These are phyloP conservation scores for Cladosporium sp. DNA, from an alignment of 2,329 filamentous ascomycete species.

Conservation along the genomic window DNA sequence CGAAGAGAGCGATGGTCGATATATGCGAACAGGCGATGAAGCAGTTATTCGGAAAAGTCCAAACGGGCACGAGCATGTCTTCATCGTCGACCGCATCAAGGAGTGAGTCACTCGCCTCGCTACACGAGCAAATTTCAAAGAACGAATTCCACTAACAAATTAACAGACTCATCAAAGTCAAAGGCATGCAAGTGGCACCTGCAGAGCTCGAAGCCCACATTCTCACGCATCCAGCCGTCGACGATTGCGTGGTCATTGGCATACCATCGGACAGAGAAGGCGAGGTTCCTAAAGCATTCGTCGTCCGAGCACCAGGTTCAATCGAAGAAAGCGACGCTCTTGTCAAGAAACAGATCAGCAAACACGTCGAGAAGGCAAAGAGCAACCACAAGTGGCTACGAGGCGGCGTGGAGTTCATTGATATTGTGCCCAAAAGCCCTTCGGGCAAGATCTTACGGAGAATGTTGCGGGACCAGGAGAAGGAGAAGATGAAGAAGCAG, in stretches of 20 bases:
- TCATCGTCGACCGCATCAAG: conserved; percentile 79
- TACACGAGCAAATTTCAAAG: background rate
- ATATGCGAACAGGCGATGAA: conserved; percentile 77
- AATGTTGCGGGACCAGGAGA: conserved; percentile 69
- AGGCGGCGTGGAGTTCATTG: conserved; percentile 56
- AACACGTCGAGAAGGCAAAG: conserved; percentile 59
- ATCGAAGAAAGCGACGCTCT: conserved; percentile 49
- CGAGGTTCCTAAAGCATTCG: conserved; percentile 61
- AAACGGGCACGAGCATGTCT: conserved; percentile 71
- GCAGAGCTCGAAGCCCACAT: conserved; percentile 79
- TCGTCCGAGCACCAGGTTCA: conserved; percentile 53
- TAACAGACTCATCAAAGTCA: conserved; percentile 31
- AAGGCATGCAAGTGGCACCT: conserved; percentile 78
- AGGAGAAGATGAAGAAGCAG: conserved; percentile 58
- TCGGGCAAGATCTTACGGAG: conserved; percentile 61
- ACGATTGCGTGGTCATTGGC: conserved; percentile 74
- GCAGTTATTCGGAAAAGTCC: conserved; percentile 63
- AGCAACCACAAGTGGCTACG: conserved; percentile 60
- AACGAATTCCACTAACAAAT: background rate
- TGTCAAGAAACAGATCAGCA: conserved; percentile 49
- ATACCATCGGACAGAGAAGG: conserved; percentile 61
- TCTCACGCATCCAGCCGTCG: conserved; percentile 68
- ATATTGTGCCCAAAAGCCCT: conserved; percentile 57
- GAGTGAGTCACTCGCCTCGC: conserved; percentile 41
- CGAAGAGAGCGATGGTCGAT: conserved; percentile 56